Evolutionary conservation across 768 basidiomycete genomes (phyloP).

Genomic region (Gymnopilus dilepis): DNA sequence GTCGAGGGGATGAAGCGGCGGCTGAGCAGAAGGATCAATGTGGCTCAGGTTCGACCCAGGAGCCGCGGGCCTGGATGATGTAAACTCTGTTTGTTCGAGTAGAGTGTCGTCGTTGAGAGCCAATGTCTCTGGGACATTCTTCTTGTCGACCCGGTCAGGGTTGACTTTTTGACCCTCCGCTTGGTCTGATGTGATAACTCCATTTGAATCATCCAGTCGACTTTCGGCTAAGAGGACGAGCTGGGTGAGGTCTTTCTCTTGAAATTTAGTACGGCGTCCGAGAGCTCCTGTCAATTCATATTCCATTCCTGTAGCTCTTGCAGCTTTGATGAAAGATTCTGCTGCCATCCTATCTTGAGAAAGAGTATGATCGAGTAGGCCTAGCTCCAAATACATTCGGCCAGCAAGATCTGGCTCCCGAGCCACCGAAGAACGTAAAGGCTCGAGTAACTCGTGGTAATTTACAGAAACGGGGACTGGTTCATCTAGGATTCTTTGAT

Average conservation of each 20-base stretch:
- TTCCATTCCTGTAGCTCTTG: conserved; percentile 75
- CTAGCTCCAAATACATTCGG: conserved; percentile 73
- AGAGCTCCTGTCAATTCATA: conserved; percentile 93
- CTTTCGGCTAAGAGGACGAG: conserved; percentile 95
- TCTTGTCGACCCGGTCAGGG: conserved; percentile 14
- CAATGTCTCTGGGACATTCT: conserved; percentile 74
- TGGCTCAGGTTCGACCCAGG: conserved; percentile 59
- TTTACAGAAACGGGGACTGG: conserved; percentile 62
- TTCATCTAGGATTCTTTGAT: conserved; percentile 86
- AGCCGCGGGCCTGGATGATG: conserved; percentile 64
- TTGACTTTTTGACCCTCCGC: conserved; percentile 13
- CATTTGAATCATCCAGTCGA: conserved; percentile 43
- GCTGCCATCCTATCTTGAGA: conserved; percentile 79
- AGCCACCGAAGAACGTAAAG: conserved; percentile 45
- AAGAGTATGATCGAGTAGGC: conserved; percentile 79
- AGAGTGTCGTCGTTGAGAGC: conserved; percentile 94
- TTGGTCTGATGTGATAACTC: conserved; percentile 12
- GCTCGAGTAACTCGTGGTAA: conserved; percentile 44
- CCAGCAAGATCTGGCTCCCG: conserved; percentile 70
- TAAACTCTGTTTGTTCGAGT: conserved; percentile 92
- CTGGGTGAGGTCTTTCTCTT: conserved; percentile 83
- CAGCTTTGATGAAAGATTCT: conserved; percentile 78
- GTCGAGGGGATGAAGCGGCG: conserved; percentile 89
- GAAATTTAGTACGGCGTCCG: conserved; percentile 94
- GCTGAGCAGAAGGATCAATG: conserved; percentile 84